Evolutionary conservation across 2,329 filamentous ascomycete species (phyloP).

Genomic region (Colletotrichum paranaense): DNA sequence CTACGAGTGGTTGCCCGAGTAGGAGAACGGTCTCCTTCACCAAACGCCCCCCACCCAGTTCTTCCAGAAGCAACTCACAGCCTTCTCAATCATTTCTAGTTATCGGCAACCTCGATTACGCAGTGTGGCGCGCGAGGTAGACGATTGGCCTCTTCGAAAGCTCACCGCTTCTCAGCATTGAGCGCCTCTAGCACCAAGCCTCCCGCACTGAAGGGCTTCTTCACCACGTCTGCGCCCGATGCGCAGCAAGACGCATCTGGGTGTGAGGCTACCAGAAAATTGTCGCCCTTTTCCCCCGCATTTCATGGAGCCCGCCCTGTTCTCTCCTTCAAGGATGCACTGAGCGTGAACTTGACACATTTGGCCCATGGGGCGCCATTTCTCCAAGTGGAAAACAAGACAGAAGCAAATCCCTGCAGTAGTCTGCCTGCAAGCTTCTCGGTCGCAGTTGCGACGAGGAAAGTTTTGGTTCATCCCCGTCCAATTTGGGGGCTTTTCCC

Average conservation of each 20-base stretch:
- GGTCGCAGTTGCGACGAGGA: not conserved
- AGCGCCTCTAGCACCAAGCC: not conserved
- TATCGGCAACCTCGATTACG: not conserved
- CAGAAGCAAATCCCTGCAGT: not conserved
- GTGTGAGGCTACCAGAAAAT: not conserved
- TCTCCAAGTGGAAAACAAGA: not conserved
- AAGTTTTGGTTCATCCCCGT: not conserved
- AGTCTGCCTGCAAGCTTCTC: not conserved
- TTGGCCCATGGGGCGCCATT: not conserved
- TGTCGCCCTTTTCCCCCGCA: not conserved
- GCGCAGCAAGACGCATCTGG: not conserved
- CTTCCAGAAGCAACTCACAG: not conserved
- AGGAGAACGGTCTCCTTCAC: not conserved
- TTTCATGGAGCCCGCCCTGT: not conserved
- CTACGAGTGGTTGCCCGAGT: not conserved
- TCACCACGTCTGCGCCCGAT: not conserved
- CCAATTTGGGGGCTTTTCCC: not conserved
- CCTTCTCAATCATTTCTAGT: not conserved
- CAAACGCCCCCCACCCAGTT: not conserved
- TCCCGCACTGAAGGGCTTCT: not conserved
- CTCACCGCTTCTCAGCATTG: not conserved
- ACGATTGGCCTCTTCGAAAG: not conserved
- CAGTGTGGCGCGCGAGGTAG: not conserved
- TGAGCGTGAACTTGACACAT: not conserved
- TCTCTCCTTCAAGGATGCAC: not conserved